Base-by-base conservation (phyloP, 345 rosid species). In the Citrus trifoliata region DNA sequence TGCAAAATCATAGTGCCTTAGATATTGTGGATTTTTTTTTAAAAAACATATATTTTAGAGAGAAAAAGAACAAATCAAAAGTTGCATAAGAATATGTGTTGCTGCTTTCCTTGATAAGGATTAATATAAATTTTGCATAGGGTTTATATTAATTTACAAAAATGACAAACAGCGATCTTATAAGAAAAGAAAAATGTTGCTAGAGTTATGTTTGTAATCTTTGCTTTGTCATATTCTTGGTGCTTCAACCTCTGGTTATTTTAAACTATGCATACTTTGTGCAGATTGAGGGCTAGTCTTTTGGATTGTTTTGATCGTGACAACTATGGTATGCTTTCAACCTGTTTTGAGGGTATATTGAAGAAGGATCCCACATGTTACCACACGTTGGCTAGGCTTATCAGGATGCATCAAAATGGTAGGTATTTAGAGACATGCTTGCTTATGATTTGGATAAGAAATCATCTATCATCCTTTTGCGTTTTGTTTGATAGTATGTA, bases 281-380 rank as follows among this genome's bases (percentile, higher is more conserved):
- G 79, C 91, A 93, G 98, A 84, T 78, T 95, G 76, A 89, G 71
- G 78, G 90, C 92, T 0, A 68, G 78, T 71, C 85, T 95, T 81
- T 80, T 86, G 85, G 95, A 89, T 83, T 82, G 67, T 76, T 82
- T 92, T 74, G 86, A 86, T 79, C 83, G 69, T 53, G 78, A 85
- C 64, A 90, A 85, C 60, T 56, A 69, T 38, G 60, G 16, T 14
- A 19, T 63, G 72, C 86, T 90, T 4, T 81, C 90, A 25, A 84
- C 87, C 38, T 87, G 86, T 82, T 90, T 85, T 78, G 96, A 95
- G 87, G 89, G 87, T 67, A 73, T 84, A 81, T 84, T 93, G 72
- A 88, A 90, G 84, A 91, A 83, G 82, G 98, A 93, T 88, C 97
- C 97, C 51, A 79, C 85, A 48, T 91, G 95, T 80, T 37, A 53